Evolutionary conservation across 495 filamentous ascomycete genomes (phyloP), one percentile per base, ranked within the genome.

Genomic region (Penicillium paradoxum): DNA sequence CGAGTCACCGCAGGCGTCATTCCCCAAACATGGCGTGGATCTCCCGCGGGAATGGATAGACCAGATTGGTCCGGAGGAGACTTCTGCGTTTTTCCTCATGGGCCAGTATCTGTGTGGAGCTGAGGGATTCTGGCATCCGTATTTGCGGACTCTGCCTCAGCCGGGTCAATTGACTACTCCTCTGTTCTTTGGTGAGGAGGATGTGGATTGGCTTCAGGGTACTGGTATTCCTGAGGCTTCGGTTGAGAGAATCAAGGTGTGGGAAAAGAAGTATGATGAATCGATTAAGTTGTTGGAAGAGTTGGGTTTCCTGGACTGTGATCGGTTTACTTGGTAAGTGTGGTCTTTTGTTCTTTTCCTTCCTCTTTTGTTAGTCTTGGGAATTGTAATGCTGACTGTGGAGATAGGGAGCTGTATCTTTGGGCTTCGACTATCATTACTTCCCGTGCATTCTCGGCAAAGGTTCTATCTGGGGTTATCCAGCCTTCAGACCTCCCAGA

Each of bases 361-460:
- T 25, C 2, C 1, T 7, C n/a, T 10, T 27, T 10, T 27, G n/a
- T 27, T 11, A 17, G 36, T 41, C 4, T 6, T 1, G 15, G 17
- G 17, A 24, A 49, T 34, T 17, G 18, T 49, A 57, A 19, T 36
- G 57, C 46, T 67, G 42, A 58, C 24, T 51, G 14, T 37, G 19
- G 9, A 27, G 51, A 0, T 55, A 86, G 83, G 83, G 75, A 82
- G 21, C 62, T 86, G 25, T 86, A 82, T 60, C 63, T 80, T 4
- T 87, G 84, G 84, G 81, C 85, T 17, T 77, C 80, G 6, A 82
- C 82, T 0, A 79, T 86, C 10, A 78, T 84, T 51, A 73, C 75
- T 5, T 86, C 84, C 1, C 74, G 85, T 9, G 73, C 72, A 5
- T 76, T 77, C 43, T 81, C 79, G 17, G 62, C 67, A 2, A 74